Conservation (phyloP, 2,329 filamentous ascomycete genomes). For the Rhynchosporium graminicola region DNA sequence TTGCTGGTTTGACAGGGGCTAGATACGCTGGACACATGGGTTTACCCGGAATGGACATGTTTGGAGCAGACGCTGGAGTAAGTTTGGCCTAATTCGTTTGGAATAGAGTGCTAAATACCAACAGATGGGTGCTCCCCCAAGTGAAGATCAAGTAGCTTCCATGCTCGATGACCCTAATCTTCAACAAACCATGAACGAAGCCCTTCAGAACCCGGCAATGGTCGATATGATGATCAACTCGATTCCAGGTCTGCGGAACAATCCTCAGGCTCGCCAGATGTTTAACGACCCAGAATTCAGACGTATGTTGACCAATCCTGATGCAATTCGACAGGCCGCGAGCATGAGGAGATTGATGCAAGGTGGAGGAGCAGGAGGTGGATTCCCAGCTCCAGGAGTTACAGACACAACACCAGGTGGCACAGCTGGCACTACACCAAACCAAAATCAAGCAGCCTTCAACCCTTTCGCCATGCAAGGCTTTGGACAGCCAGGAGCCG, state of each 20-base stretch:
- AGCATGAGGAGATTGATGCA: conserved; percentile 75
- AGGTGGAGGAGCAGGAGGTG: conserved; percentile 49
- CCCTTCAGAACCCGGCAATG: conserved; percentile 91
- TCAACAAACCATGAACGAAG: conserved; percentile 86
- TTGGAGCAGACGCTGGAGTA: conserved; percentile 92
- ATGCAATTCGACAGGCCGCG: conserved; percentile 77
- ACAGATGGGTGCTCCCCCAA: conserved; percentile 87
- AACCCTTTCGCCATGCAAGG: conserved; percentile 41
- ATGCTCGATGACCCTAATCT: conserved; percentile 90
- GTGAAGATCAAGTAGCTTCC: conserved; percentile 76
- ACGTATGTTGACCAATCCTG: conserved; percentile 89
- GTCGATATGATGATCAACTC: conserved; percentile 92
- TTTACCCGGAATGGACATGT: conserved; percentile 82
- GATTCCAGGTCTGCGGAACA: conserved; percentile 77
- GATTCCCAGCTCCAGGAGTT: conserved; percentile 87
- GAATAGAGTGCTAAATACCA: conserved; percentile 29
- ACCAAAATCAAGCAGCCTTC: conserved; percentile 30
- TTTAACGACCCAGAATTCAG: conserved; percentile 87
- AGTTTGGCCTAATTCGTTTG: conserved; percentile 45
- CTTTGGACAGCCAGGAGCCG: conserved; percentile 36
- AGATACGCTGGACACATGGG: conserved; percentile 91
- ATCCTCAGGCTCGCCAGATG: conserved; percentile 76
- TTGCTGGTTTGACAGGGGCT: conserved; percentile 88
- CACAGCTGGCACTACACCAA: conserved; percentile 39
- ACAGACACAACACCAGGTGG: conserved; percentile 76